Conservation (phyloP, 179 eudicot species). For the Corrigiola litoralis region DNA sequence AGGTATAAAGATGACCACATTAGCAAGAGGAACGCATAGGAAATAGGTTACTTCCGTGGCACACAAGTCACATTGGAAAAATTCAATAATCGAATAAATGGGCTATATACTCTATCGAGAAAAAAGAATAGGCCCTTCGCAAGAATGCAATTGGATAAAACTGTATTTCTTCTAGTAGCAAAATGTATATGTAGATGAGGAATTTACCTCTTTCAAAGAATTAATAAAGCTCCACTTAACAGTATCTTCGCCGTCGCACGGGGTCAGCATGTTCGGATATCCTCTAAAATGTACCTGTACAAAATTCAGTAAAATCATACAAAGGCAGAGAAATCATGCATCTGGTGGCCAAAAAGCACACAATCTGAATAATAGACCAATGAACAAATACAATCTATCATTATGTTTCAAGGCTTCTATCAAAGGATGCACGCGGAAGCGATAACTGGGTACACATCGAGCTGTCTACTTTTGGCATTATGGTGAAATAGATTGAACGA, state of each 20-base stretch:
- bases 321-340: neutral
- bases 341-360: neutral
- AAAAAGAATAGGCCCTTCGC: neutral
- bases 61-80: no score
- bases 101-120: no score
- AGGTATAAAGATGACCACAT: neutral
- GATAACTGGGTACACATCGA: no score
- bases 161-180: neutral
- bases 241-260: slow-evolving; percentile 90
- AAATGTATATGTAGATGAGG: neutral
- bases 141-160: neutral
- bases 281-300: slow-evolving; percentile 95
- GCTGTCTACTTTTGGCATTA: no score
- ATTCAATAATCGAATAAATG: no score
- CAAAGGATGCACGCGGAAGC: no score
- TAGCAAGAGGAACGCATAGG: neutral
- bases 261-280: slow-evolving; percentile 68
- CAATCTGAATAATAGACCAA: neutral
- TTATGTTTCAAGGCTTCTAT: no score
- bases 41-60: no score
- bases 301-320: slow-evolving; percentile 1
- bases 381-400: neutral
- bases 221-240: slow-evolving; percentile 95
- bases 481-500: no score
- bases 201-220: slow-evolving; percentile 81